phyloP scores from a whole-genome alignment of 2,329 filamentous ascomycete genomes.

The Harringtonia aguacate region DNA sequence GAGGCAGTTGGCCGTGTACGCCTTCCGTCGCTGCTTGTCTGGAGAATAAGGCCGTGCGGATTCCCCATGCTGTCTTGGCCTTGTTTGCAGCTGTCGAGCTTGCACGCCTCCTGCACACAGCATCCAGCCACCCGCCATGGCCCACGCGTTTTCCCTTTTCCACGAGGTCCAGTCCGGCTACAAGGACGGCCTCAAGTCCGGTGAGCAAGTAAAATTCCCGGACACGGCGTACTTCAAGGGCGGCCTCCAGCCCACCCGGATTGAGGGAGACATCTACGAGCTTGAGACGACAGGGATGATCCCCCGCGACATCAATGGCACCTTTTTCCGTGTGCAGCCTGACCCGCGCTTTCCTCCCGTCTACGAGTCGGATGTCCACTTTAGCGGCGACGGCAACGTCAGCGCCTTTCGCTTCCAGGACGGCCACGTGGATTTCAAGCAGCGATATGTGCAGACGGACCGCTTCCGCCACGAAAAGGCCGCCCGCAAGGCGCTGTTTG shows the following conservation, averaged over 20 bases:
- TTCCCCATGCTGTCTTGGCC: too few species aligned
- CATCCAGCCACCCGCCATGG: constrained; percentile 9
- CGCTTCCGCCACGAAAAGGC: constrained; percentile 17
- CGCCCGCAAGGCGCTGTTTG: constrained; percentile 32
- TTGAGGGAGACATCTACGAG: constrained; percentile 14
- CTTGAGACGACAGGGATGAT: constrained; percentile 19
- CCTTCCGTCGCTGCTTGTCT: too few species aligned
- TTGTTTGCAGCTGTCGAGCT: too few species aligned
- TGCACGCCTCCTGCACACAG: too few species aligned
- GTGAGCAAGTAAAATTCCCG: constrained; percentile 12
- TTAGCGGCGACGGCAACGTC: constrained; percentile 26
- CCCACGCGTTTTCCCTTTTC: constrained; percentile 13
- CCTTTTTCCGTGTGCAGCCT: constrained; percentile 39
- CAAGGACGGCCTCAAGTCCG: constrained; percentile 10
- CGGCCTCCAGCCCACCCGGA: constrained; percentile 10
- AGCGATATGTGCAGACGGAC: constrained; percentile 31
- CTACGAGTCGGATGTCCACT: constrained; percentile 38
- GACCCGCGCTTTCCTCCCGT: constrained; percentile 43
- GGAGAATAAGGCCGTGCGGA: too few species aligned
- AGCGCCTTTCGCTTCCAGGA: constrained; percentile 27
- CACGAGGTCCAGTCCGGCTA: constrained; percentile 12
- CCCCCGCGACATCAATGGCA: constrained; percentile 32
- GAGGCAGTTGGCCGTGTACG: not conserved
- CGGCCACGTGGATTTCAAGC: constrained; percentile 30
- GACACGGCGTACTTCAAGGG: constrained; percentile 12